Conservation (phyloP, 441 rosid species). For the Aleurites moluccanus region DNA sequence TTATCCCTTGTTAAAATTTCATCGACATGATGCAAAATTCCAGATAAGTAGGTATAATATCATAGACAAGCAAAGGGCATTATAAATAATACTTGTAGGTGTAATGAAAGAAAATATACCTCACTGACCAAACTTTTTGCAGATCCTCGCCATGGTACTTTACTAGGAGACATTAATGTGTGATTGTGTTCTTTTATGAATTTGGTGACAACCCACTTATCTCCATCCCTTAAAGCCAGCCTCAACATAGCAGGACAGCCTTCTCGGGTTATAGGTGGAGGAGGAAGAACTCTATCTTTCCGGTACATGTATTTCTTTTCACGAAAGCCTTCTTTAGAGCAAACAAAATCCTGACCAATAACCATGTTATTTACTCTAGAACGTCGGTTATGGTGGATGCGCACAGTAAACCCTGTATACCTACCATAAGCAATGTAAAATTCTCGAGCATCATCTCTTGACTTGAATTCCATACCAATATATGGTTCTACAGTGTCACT, state of each 20-base stretch:
- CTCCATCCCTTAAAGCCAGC: slow-evolving; percentile 48
- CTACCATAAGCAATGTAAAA: slow-evolving; percentile 49
- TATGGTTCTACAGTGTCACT: slow-evolving; percentile 33
- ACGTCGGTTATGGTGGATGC: slow-evolving; percentile 56
- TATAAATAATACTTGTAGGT: not conserved
- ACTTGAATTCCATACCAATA: slow-evolving; percentile 45
- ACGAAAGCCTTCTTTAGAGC: slow-evolving; percentile 59
- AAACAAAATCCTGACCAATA: slow-evolving; percentile 62
- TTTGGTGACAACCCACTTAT: slow-evolving; percentile 52
- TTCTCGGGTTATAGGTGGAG: slow-evolving; percentile 51
- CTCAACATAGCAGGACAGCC: slow-evolving; percentile 61
- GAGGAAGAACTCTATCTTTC: slow-evolving; percentile 57
- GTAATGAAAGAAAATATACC: slow-evolving; percentile 28
- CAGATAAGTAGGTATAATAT: not conserved
- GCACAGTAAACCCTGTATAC: slow-evolving; percentile 43
- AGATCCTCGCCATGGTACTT: slow-evolving; percentile 54
- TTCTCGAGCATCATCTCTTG: slow-evolving; percentile 55
- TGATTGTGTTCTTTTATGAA: slow-evolving; percentile 48
- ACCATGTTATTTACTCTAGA: slow-evolving; percentile 49
- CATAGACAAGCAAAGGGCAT: not conserved
- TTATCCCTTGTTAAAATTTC: not conserved
- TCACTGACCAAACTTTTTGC: slow-evolving; percentile 39
- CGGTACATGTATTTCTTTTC: slow-evolving; percentile 53
- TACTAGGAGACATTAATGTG: slow-evolving; percentile 42
- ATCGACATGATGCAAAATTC: not conserved